These are phyloP conservation scores for Biscogniauxia mediterranea DNA, from an alignment of 2,329 filamentous ascomycete species.

Conservation along the genomic window DNA sequence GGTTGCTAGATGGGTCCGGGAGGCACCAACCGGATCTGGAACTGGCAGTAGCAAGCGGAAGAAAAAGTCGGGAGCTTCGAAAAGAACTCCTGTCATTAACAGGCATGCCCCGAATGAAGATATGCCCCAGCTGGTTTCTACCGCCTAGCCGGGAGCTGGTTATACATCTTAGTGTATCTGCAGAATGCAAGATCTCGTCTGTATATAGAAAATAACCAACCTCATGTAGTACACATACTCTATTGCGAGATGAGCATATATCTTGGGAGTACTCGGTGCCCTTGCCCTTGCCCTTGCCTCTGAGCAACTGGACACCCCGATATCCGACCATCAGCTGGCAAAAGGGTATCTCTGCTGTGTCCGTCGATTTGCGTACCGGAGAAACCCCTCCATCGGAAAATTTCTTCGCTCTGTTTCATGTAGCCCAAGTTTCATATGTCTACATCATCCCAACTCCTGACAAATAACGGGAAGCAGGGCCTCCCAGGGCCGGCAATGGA, in stretches of 20 bases:
- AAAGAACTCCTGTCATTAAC: slow-evolving; percentile 18
- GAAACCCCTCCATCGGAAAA: neutral
- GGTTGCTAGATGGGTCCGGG: slow-evolving; percentile 67
- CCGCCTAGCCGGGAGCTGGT: neutral
- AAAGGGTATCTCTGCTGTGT: neutral
- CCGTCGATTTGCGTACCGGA: neutral
- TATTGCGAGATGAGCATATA: neutral
- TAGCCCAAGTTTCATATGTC: neutral
- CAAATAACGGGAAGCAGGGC: neutral
- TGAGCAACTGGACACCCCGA: neutral
- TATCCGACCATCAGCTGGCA: neutral
- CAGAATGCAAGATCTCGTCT: neutral
- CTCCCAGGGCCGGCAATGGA: neutral
- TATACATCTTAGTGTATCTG: neutral
- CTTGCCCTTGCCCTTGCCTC: neutral
- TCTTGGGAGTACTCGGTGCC: neutral
- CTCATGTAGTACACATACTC: neutral
- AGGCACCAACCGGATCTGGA: slow-evolving; percentile 46
- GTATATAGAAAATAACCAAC: neutral
- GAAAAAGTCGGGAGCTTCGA: slow-evolving; percentile 29
- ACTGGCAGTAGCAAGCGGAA: slow-evolving; percentile 29
- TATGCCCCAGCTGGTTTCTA: slow-evolving; percentile 5
- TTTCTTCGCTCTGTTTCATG: neutral
- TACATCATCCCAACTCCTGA: neutral
- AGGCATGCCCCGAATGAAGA: slow-evolving; percentile 9